phyloP scores from a whole-genome alignment of 352 stramenopile species.

The Globisporangium perplexum region DNA sequence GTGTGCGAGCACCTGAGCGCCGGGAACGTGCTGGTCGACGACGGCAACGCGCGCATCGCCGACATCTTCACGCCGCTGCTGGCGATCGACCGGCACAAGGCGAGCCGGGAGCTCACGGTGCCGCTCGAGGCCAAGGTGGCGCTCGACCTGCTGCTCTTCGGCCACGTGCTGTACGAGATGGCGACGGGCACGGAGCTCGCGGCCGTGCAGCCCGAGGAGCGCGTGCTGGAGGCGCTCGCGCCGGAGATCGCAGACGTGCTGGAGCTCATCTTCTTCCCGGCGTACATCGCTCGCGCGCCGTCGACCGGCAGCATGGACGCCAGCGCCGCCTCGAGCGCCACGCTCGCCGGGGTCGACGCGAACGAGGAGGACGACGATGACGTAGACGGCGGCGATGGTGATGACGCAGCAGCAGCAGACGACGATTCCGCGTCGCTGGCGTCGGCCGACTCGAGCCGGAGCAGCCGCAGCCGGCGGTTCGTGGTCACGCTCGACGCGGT shows the following conservation, averaged over 20 bases:
- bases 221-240: slow-evolving; percentile 41
- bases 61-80: slow-evolving; percentile 66
- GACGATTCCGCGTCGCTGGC: slow-evolving; percentile 5
- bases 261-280: slow-evolving; percentile 43
- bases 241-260: slow-evolving; percentile 58
- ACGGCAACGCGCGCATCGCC: slow-evolving; percentile 42
- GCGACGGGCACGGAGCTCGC: slow-evolving; percentile 54
- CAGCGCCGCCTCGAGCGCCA: neutral
- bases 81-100: slow-evolving; percentile 46
- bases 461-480: slow-evolving; percentile 22
- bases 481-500: slow-evolving; percentile 35
- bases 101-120: slow-evolving; percentile 51
- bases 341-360: neutral
- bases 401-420: neutral
- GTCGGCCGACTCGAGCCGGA: neutral
- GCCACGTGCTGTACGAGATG: slow-evolving; percentile 76
- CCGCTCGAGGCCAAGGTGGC: slow-evolving; percentile 58
- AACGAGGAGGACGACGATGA: neutral
- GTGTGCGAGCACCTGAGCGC: slow-evolving; percentile 64
- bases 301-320: neutral
- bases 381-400: neutral
- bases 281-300: slow-evolving; percentile 1
- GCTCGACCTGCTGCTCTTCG: slow-evolving; percentile 65
- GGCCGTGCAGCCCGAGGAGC: slow-evolving; percentile 30
- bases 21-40: slow-evolving; percentile 61